phyloP scores from a whole-genome alignment of 495 filamentous ascomycete genomes.

The Lophiotrema nucula region DNA sequence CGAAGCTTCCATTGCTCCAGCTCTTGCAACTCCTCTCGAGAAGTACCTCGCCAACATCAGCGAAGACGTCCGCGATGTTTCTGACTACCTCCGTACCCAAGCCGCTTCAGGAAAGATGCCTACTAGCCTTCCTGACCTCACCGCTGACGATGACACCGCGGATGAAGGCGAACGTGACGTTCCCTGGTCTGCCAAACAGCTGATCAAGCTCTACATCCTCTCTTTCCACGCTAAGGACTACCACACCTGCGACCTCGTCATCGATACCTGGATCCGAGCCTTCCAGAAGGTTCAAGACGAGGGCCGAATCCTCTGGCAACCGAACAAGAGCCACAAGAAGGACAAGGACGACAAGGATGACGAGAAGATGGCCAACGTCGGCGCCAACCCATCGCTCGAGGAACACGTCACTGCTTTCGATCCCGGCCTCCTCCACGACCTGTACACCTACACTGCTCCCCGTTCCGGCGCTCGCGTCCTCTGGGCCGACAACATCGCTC shows the following conservation, averaged over 20 bases:
- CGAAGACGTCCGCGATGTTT: too few relatives aligned
- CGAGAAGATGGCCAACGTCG: neutral
- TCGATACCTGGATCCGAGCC: conserved; percentile 26
- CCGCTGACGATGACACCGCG: too few relatives aligned
- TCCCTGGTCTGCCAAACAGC: conserved; percentile 3
- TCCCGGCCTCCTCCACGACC: conserved; percentile 1
- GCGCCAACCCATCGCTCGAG: neutral
- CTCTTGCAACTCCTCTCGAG: too few relatives aligned
- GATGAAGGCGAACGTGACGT: too few relatives aligned
- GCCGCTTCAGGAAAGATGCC: too few relatives aligned
- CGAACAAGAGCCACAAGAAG: neutral
- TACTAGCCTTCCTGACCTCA: too few relatives aligned
- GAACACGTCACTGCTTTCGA: conserved; percentile 4
- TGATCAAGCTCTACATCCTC: conserved; percentile 21
- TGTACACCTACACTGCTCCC: conserved; percentile 5
- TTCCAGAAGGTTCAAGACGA: conserved; percentile 2
- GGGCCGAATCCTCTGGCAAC: neutral
- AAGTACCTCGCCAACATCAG: too few relatives aligned
- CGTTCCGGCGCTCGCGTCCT: conserved; percentile 8
- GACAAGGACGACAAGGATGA: neutral
- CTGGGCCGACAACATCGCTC: conserved; percentile 24
- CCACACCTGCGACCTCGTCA: conserved; percentile 21
- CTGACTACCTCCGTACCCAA: too few relatives aligned
- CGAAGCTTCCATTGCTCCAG: too few relatives aligned
- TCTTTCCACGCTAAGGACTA: neutral